phyloP scores from a whole-genome alignment of 805 yeast species.

The Starmerella khaoyaiensis region DNA sequence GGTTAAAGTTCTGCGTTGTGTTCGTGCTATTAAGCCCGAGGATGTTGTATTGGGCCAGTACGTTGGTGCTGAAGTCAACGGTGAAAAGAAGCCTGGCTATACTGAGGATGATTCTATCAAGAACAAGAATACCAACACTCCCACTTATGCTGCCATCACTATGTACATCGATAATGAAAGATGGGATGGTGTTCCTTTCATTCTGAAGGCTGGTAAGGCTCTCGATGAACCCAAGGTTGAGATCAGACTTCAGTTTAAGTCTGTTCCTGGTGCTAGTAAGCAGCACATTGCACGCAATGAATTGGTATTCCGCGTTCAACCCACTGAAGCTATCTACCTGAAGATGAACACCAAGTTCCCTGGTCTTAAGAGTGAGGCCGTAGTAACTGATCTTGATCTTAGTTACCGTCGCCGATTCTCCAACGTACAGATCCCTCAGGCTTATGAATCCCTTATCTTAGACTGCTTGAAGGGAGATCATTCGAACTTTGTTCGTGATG shows the following conservation, averaged over 20 bases:
- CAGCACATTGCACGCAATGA: slow-evolving; percentile 84
- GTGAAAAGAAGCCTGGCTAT: slow-evolving; percentile 62
- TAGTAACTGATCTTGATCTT: slow-evolving; percentile 80
- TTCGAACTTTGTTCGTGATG: slow-evolving; percentile 95
- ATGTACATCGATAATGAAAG: slow-evolving; percentile 77
- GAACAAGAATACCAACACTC: slow-evolving; percentile 59
- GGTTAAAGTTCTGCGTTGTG: slow-evolving; percentile 78
- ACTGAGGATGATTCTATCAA: slow-evolving; percentile 84
- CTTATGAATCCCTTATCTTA: slow-evolving; percentile 88
- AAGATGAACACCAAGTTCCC: slow-evolving; percentile 91
- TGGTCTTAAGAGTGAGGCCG: slow-evolving; percentile 70
- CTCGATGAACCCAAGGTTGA: slow-evolving; percentile 89
- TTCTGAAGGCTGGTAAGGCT: slow-evolving; percentile 97
- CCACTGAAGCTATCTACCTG: slow-evolving; percentile 84
- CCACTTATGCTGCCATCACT: slow-evolving; percentile 81
- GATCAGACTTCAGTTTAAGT: slow-evolving; percentile 82
- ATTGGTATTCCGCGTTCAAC: slow-evolving; percentile 87
- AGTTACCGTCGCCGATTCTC: slow-evolving; percentile 71
- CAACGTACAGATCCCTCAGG: slow-evolving; percentile 92
- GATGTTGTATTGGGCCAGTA: slow-evolving; percentile 83
- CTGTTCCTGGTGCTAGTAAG: slow-evolving; percentile 38
- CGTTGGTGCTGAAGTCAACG: slow-evolving; percentile 67
- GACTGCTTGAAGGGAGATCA: slow-evolving; percentile 88
- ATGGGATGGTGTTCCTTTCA: slow-evolving; percentile 97
- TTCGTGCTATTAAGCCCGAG: slow-evolving; percentile 49